Conservation (phyloP, 441 rosid genomes). For the Populus hybrid region DNA sequence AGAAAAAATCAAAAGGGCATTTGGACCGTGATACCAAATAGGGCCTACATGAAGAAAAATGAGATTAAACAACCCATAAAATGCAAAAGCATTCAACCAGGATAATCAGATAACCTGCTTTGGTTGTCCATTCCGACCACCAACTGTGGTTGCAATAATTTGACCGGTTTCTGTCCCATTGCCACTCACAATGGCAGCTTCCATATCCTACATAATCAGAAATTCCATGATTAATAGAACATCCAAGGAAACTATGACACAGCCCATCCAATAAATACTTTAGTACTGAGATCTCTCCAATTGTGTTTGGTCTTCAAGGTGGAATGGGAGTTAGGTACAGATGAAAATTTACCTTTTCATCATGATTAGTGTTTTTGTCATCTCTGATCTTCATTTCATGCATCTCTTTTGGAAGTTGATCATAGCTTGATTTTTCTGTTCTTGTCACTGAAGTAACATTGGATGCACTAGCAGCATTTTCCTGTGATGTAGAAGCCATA, state of each 20-base stretch:
- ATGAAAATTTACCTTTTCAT: conserved; percentile 53
- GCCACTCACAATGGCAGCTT: conserved; percentile 60
- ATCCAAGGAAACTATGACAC: background rate
- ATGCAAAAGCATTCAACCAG: conserved; percentile 15
- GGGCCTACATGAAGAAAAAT: background rate
- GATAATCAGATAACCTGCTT: conserved; percentile 61
- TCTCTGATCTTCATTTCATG: conserved; percentile 62
- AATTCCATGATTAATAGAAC: background rate
- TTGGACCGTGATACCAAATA: too few species aligned
- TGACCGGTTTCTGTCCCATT: conserved; percentile 83
- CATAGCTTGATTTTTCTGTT: conserved; percentile 39
- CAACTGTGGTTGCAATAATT: conserved; percentile 71
- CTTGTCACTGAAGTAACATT: conserved; percentile 29
- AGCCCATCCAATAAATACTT: background rate
- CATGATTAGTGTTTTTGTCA: conserved; percentile 40
- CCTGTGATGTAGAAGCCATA: conserved; percentile 51
- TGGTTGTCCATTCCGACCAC: conserved; percentile 83
- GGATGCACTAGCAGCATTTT: conserved; percentile 53
- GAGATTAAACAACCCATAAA: background rate
- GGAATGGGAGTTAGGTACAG: background rate
- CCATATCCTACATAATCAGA: conserved; percentile 52
- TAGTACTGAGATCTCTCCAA: too few species aligned
- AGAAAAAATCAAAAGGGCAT: too few species aligned
- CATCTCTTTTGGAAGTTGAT: conserved; percentile 66
- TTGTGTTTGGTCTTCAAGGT: background rate